Conservation (phyloP, 345 rosid genomes). For the Bruguiera gymnorhiza region DNA sequence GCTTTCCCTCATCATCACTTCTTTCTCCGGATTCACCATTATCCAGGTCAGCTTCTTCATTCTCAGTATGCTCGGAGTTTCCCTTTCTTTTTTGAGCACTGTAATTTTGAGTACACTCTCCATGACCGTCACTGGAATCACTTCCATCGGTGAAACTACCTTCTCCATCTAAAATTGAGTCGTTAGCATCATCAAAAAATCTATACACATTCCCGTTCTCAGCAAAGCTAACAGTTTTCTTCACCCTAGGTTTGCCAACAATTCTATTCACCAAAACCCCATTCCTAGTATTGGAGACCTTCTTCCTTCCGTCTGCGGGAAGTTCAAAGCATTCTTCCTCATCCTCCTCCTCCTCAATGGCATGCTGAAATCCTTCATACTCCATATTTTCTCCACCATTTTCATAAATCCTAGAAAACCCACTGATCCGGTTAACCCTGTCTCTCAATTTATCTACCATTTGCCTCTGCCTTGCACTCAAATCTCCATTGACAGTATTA, state of each 20-base stretch:
- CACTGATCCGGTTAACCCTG: slow-evolving; percentile 41
- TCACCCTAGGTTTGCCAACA: slow-evolving; percentile 40
- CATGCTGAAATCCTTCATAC: slow-evolving; percentile 60
- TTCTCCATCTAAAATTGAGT: slow-evolving; percentile 37
- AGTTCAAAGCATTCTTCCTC: slow-evolving; percentile 19
- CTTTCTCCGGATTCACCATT: slow-evolving; percentile 28
- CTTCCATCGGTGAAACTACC: slow-evolving; percentile 29
- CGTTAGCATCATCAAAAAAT: slow-evolving; percentile 29
- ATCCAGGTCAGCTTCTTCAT: slow-evolving; percentile 1
- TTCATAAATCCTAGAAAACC: slow-evolving; percentile 37
- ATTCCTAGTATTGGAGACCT: slow-evolving; percentile 18
- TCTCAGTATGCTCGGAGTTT: neutral
- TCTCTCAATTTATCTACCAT: slow-evolving; percentile 40
- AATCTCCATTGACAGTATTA: slow-evolving; percentile 14
- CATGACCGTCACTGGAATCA: slow-evolving; percentile 39
- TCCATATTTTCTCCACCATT: slow-evolving; percentile 48
- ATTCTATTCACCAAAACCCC: slow-evolving; percentile 33
- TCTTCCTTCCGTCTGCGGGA: slow-evolving; percentile 15
- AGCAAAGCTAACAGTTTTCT: slow-evolving; percentile 49
- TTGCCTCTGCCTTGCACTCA: slow-evolving; percentile 33
- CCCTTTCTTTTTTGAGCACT: slow-evolving; percentile 27
- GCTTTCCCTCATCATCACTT: slow-evolving; percentile 18
- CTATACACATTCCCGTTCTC: slow-evolving; percentile 51
- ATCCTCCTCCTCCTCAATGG: slow-evolving; percentile 34
- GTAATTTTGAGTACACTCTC: slow-evolving; percentile 25